Base-by-base conservation (phyloP, 78 protist genomes). In the Chrysochromulina parva region DNA sequence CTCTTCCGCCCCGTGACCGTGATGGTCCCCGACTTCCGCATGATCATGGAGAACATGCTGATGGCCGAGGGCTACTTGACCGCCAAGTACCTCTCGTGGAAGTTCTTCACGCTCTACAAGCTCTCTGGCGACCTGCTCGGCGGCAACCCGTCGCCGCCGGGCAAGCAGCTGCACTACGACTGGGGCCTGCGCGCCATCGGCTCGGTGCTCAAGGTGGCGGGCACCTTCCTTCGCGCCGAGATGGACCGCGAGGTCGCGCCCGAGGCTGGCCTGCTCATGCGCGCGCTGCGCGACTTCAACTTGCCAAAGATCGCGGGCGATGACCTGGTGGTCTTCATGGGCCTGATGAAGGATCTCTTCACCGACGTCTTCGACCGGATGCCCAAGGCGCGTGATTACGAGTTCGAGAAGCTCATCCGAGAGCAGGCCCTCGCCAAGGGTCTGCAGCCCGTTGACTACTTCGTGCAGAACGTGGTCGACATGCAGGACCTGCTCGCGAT, bases 121-220 rank as follows among this genome's bases (percentile, higher is more conserved):
- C 92, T 96, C 58, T 90, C 82, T 91, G 84, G 65, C n/a, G 96
- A 95, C 55, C 95, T 96, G 55, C 93, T 95, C 57, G 74, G 38
- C 38, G 38, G 38, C 38, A 38, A 38, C 38, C 38, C 38, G 38
- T 38, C 38, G 38, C 38, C 38, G 38, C 38, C 38, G 0, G 38
- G 93, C 28, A 88, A 90, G 80, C 97, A 95, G 84, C 92, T 81
- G 48, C 98, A 96, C 93, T 96, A 96, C 90, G 97, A 96, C 65
- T 96, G 98, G 97, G 97, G 98, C 22, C 94, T 97, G 13, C 95
- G 99, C 55, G 97, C 99, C 60, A 94, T 96, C 93, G 96, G 96
- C 92, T 84, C 96, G 0, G 97, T 96, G 84, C 94, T 95, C 20
- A 91, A 88, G 48, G 92, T 93, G 5, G 99, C 98, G 17, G 99